Conservation (phyloP, 2,329 filamentous ascomycete genomes). For the Diaporthe nobilis region DNA sequence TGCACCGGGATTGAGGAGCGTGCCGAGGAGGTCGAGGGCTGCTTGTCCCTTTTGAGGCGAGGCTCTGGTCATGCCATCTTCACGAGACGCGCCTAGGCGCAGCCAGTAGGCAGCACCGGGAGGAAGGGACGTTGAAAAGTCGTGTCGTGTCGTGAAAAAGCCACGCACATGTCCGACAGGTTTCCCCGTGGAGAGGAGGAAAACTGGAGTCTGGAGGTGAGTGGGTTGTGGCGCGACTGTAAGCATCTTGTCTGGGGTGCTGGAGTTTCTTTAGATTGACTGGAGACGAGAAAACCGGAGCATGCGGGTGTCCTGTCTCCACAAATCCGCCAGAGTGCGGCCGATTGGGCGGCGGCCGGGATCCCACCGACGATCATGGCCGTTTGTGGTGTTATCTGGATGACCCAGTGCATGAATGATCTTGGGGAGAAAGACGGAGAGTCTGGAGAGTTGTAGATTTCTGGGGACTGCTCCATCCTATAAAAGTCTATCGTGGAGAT, state of each 20-base stretch:
- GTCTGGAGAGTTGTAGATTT: constrained; percentile 14
- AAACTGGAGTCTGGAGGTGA: constrained; percentile 38
- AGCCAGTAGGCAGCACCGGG: background rate
- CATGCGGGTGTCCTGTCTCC: constrained; percentile 10
- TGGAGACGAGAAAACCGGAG: constrained; percentile 6
- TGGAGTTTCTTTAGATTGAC: constrained; percentile 8
- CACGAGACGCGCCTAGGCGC: constrained; percentile 16
- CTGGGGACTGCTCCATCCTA: constrained; percentile 1
- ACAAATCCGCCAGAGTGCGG: constrained; percentile 30
- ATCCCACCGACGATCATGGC: constrained; percentile 35
- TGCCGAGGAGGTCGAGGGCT: background rate
- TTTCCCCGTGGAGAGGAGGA: constrained; percentile 34
- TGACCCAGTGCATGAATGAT: constrained; percentile 13
- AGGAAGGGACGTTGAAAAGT: background rate
- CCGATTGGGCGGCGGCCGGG: constrained; percentile 18
- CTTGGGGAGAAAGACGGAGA: constrained; percentile 33
- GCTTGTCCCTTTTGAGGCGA: background rate
- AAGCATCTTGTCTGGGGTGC: background rate
- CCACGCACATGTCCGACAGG: constrained; percentile 1
- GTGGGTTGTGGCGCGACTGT: constrained; percentile 23
- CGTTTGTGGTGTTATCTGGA: background rate
- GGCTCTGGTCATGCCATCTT: constrained; percentile 15
- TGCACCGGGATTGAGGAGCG: background rate
- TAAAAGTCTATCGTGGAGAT: background rate
- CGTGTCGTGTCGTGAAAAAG: background rate